phyloP scores from a whole-genome alignment of 148 eudicot genomes.

The Talinum fruticosum region DNA sequence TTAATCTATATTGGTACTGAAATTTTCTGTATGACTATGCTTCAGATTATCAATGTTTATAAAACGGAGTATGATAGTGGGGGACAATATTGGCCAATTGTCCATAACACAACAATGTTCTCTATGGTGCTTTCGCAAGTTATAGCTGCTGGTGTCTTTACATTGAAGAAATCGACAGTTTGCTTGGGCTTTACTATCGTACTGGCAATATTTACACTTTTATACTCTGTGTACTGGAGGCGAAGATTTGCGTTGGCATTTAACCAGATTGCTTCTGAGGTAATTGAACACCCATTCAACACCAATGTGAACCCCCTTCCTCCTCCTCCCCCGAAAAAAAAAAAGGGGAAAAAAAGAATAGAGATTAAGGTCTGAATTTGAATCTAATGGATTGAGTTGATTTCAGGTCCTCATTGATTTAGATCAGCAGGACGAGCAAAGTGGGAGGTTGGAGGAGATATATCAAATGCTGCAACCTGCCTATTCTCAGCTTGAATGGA shows the following conservation, averaged over 20 bases:
- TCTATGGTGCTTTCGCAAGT: conserved; percentile 71
- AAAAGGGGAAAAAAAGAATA: not conserved
- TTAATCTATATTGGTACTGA: conserved; percentile 8
- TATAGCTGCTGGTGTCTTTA: conserved; percentile 59
- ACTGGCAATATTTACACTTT: conserved; percentile 54
- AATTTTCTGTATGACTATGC: conserved; percentile 1
- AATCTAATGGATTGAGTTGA: not conserved
- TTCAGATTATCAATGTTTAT: conserved; percentile 89
- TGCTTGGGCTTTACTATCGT: conserved; percentile 59
- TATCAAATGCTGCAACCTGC: conserved; percentile 46
- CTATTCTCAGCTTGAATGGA: conserved; percentile 56
- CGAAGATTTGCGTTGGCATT: conserved; percentile 69
- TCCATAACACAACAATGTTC: conserved; percentile 68
- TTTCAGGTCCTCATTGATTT: conserved; percentile 72
- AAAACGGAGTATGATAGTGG: conserved; percentile 70
- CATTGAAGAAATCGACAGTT: conserved; percentile 44
- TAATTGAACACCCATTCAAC: conserved; percentile 14
- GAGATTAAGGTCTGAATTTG: not conserved
- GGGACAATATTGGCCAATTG: conserved; percentile 85
- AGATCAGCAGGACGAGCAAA: conserved; percentile 68
- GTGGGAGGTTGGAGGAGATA: conserved; percentile 51
- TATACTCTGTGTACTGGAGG: conserved; percentile 75
- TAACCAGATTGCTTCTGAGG: conserved; percentile 52
- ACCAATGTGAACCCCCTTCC: not conserved
- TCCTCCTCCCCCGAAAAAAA: not conserved